These are phyloP conservation scores for Cryptosporidium xiaoi DNA, from an alignment of 169 alveolate species.

Conservation along the genomic window DNA sequence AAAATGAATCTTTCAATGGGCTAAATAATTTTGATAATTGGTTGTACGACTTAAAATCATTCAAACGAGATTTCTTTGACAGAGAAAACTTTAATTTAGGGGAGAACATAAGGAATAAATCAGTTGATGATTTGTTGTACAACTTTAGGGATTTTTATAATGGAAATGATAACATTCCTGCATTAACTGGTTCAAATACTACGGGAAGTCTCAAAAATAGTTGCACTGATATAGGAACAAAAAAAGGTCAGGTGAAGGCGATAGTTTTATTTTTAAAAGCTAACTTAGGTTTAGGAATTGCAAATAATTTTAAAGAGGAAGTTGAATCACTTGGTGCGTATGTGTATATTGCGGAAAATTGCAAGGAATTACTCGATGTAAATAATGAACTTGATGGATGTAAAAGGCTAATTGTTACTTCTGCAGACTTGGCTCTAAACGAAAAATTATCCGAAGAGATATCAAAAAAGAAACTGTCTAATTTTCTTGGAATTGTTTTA, in stretches of 20 bases:
- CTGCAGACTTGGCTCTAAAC: constrained; percentile 70
- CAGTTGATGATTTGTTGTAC: neutral
- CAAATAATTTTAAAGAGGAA: constrained; percentile 58
- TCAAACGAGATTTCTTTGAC: neutral
- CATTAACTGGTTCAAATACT: neutral
- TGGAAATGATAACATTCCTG: constrained; percentile 4
- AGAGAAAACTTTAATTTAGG: constrained; percentile 6
- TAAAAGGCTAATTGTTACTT: constrained; percentile 58
- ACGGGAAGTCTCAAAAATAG: too few species aligned
- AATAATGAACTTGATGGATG: constrained; percentile 68
- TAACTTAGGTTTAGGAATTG: constrained; percentile 44
- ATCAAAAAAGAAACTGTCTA: constrained; percentile 38
- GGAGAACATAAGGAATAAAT: neutral
- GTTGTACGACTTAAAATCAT: neutral
- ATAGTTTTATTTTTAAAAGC: constrained; percentile 69
- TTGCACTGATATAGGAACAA: neutral
- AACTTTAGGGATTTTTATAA: constrained; percentile 8
- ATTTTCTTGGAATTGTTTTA: constrained; percentile 52
- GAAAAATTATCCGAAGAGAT: constrained; percentile 47
- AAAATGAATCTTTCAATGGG: neutral
- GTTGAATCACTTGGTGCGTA: constrained; percentile 75
- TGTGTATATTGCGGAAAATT: constrained; percentile 46
- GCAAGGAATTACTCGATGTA: constrained; percentile 25
- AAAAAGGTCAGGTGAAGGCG: constrained; percentile 52
- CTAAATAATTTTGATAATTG: constrained; percentile 20